phyloP scores from a whole-genome alignment of 371 early-diverging fungal genomes.

The Chytridium lagenaria region DNA sequence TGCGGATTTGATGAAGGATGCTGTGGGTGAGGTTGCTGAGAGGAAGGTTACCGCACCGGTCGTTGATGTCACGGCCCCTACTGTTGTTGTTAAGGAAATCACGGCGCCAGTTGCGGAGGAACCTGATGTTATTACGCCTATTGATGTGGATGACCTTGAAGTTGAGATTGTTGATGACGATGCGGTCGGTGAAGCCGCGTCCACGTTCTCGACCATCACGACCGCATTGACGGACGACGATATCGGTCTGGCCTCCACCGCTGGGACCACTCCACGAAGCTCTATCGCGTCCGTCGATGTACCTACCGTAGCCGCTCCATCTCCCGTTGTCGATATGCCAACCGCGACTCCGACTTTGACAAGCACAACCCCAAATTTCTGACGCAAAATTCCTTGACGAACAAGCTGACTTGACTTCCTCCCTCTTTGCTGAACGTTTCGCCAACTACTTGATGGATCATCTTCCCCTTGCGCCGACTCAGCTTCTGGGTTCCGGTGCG shows the following conservation, averaged over 20 bases:
- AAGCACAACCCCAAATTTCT: background rate
- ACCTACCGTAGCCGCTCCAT: too few relatives aligned
- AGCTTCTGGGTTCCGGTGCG: background rate
- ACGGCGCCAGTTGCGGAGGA: too few relatives aligned
- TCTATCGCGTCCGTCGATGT: too few relatives aligned
- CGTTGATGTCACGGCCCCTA: too few relatives aligned
- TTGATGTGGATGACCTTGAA: background rate
- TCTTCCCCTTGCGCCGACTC: slow-evolving; percentile 24
- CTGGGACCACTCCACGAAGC: background rate
- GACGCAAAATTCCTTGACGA: too few relatives aligned
- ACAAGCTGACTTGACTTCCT: slow-evolving; percentile 2
- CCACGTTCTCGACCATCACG: background rate
- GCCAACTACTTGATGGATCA: slow-evolving; percentile 3
- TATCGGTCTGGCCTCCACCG: background rate
- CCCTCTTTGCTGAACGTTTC: slow-evolving; percentile 27
- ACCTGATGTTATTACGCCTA: too few relatives aligned
- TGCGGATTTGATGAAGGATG: background rate
- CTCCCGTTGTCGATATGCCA: too few relatives aligned
- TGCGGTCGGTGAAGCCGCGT: background rate
- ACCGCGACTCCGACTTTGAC: background rate
- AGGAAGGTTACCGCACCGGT: too few relatives aligned
- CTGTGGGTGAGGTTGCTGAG: background rate
- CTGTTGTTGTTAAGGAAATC: too few relatives aligned
- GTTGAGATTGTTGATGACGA: background rate
- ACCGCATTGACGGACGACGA: background rate